Evolutionary conservation across 2,329 filamentous ascomycete species (phyloP).

Genomic region (Stemphylium beticola): DNA sequence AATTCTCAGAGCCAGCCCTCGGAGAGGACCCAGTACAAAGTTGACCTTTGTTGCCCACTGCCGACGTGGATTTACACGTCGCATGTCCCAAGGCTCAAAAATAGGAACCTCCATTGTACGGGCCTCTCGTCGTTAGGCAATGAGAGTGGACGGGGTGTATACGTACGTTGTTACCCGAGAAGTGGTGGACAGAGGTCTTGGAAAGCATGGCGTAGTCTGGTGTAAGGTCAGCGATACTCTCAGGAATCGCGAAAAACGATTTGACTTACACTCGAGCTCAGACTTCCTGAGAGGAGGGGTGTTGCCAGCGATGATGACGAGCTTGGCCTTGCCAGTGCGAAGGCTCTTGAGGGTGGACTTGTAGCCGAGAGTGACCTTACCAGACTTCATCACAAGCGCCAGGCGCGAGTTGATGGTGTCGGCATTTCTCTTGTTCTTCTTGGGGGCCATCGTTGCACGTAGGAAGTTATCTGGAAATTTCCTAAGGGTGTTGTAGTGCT

Average conservation of each 20-base stretch:
- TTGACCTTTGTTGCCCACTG: not conserved
- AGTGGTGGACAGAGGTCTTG: constrained; percentile 78
- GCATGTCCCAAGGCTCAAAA: constrained; percentile 5
- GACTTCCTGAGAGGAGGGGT: constrained; percentile 97
- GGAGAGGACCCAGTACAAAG: constrained; percentile 35
- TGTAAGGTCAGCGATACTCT: constrained; percentile 1
- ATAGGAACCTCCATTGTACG: constrained; percentile 1
- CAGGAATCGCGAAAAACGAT: constrained; percentile 54
- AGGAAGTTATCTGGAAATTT: constrained; percentile 37
- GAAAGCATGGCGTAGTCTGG: constrained; percentile 21
- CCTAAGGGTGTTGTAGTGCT: constrained; percentile 44
- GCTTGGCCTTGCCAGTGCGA: constrained; percentile 96
- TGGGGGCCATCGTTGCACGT: constrained; percentile 68
- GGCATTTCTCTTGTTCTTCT: constrained; percentile 84
- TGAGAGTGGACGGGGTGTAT: constrained; percentile 36
- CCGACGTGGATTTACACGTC: not conserved
- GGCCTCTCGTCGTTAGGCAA: constrained; percentile 48
- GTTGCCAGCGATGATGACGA: constrained; percentile 94
- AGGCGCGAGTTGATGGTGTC: constrained; percentile 75
- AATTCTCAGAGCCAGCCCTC: constrained; percentile 83
- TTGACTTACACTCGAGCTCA: constrained; percentile 78
- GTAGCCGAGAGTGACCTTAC: constrained; percentile 88
- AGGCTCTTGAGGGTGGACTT: constrained; percentile 87
- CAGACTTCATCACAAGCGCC: constrained; percentile 72
- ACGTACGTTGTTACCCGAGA: constrained; percentile 98